Evolutionary conservation across 2,329 filamentous ascomycete genomes (phyloP), one percentile per base, ranked within the genome.

Genomic region (Bipolaris gigantea): DNA sequence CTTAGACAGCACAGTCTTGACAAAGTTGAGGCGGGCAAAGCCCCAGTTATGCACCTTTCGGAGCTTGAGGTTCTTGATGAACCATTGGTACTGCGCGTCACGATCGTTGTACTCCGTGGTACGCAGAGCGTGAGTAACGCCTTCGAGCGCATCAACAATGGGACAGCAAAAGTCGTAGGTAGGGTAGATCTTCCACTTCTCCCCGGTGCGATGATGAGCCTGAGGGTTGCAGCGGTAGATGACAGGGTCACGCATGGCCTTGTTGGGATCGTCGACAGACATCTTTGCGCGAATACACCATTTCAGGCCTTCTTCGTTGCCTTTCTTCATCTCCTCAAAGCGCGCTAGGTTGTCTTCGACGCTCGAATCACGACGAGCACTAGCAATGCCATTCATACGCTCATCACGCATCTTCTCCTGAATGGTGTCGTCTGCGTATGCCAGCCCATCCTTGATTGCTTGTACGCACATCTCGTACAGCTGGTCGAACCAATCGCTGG

Each of bases 221-320:
- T 81, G 72, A 5, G 84, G 81, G 69, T 96, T 96, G 84, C 92
- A 97, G 63, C 94, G 88, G 82, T 97, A 97, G 75, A 99, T 95
- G 75, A 97, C 92, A 11, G 94, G 94, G 75, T 99, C 94, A 62
- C 94, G 85, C 84, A 97, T 87, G 48, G 94, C 91, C 77, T 96
- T 96, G 81, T 99, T 97, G 61, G 89, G 89, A 77, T 94, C 89
- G 75, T 96, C 90, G 64, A 89, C 85, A 1, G 90, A 93, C 65
- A 97, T 90, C 81, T 95, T 97, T 54, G 94, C 94, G 56, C 94
- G 89, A 63, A 99, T 95, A 77, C 91, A 97, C 85, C 93, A 92
- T 70, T 83, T 85, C 44, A 86, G 77, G 55, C 94, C 94, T 74
- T 92, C 87, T 44, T 88, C 84, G 2, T 86, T 88, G 40, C 89